Percentiles rank a stretch among this genome's conserved stretches.
Conservation (phyloP, 2,329 filamentous ascomycete species). For the Talaromyces albobiverticillius region DNA sequence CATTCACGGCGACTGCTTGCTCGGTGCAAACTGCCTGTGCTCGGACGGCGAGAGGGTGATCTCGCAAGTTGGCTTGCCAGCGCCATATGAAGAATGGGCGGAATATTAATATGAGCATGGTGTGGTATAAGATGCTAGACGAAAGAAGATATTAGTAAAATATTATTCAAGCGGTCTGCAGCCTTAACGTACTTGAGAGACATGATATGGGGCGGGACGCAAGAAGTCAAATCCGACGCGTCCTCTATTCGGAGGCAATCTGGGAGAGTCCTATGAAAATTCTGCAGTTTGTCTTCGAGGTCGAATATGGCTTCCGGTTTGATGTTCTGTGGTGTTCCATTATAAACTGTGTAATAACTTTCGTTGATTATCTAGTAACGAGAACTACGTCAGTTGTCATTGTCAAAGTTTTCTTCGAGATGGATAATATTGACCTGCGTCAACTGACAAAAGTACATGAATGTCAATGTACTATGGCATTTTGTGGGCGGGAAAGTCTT, state of each 20-base stretch:
- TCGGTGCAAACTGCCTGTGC: slow-evolving; percentile 17
- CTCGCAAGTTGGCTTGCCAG: slow-evolving; percentile 9
- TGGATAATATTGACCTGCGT: slow-evolving; percentile 5
- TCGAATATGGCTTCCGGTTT: slow-evolving; percentile 15
- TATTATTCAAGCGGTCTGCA: too few species aligned
- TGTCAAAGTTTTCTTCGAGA: background rate
- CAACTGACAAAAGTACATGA: slow-evolving; percentile 15
- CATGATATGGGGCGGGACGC: slow-evolving; percentile 20
- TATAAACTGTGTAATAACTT: slow-evolving; percentile 16
- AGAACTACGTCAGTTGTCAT: background rate
- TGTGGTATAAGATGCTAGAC: slow-evolving; percentile 17
- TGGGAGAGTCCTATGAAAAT: slow-evolving; percentile 12
- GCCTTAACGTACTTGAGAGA: slow-evolving; percentile 18
- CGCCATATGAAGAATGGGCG: slow-evolving; percentile 19
- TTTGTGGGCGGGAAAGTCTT: slow-evolving; percentile 15
- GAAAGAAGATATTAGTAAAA: background rate
- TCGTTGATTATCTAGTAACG: slow-evolving; percentile 15
- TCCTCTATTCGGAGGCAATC: slow-evolving; percentile 12
- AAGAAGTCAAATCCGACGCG: slow-evolving; percentile 1
- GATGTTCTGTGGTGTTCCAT: slow-evolving; percentile 10
- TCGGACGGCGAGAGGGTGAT: slow-evolving; percentile 14
- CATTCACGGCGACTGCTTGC: slow-evolving; percentile 15
- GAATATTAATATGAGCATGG: slow-evolving; percentile 19
- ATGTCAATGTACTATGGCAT: slow-evolving; percentile 12
- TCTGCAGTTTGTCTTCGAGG: slow-evolving; percentile 11